Conservation (phyloP, 768 basidiomycete genomes). For the Termitomyces sp. region DNA sequence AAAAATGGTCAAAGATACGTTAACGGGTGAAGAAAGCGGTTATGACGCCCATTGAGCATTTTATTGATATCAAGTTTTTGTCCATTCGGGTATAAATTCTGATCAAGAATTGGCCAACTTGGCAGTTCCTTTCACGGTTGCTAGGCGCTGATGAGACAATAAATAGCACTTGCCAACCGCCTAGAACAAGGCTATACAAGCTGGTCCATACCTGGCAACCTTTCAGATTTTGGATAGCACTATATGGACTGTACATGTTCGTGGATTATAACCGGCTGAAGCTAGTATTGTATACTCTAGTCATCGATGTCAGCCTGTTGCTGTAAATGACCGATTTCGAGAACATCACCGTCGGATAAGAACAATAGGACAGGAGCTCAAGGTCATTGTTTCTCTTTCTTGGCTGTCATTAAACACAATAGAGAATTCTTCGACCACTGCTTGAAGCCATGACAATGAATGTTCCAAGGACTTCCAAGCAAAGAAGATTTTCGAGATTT, state of each 20-base stretch:
- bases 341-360: not conserved
- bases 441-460: not conserved
- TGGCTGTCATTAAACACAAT: not conserved
- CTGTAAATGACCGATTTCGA: too few relatives aligned
- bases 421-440: not conserved
- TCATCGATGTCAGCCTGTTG: not conserved
- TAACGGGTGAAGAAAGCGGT: not conserved
- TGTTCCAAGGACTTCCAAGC: not conserved
- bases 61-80: not conserved
- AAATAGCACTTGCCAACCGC: not conserved
- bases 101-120: not conserved
- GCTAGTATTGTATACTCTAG: not conserved
- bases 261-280: not conserved
- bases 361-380: not conserved
- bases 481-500: not conserved
- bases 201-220: not conserved
- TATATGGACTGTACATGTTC: not conserved
- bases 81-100: constrained; percentile 1
- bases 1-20: constrained; percentile 5
- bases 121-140: constrained; percentile 3
- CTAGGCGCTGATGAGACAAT: constrained; percentile 1
- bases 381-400: not conserved
- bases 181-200: not conserved
- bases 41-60: not conserved
- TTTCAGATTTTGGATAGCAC: too few relatives aligned